Evolutionary conservation across 257 asterid species (phyloP), one percentile per base, ranked within the genome.

Genomic region (Jacaranda copaia): DNA sequence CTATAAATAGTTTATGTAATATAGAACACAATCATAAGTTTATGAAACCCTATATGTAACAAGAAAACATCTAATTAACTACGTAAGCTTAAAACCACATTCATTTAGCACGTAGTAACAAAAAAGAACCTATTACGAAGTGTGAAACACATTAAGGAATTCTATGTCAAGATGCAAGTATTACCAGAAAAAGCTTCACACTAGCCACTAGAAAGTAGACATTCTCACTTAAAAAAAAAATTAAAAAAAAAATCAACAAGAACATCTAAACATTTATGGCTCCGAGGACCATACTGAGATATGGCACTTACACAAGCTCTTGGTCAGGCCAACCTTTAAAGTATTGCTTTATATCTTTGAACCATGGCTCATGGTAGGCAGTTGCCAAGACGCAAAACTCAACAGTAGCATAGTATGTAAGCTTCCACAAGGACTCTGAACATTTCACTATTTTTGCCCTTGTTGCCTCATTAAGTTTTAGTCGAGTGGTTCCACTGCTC

Each of bases 381-480:
- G 73, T 67, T 68, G 70, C 83, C 77, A 91, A 67, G 57, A 91
- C 77, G 66, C 84, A 89, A 69, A 59, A 81, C 82, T 91, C 96
- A 75, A 85, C 79, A 64, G 86, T 70, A 60, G 87, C 88, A 81
- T 89, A 91, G 84, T 89, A 89, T 40, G 88, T 80, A 51, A 89
- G 77, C 80, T 91, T 91, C 97, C 97, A 91, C 93, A 91, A 81
- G 45, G 97, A 91, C 83, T 91, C 97, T 6, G 94, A 86, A 80
- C 88, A 85, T 84, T 91, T 91, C 12, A 48, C 85, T 53, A 89
- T 74, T 79, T 89, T 89, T 69, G 77, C 77, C 80, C 77, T 87
- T 51, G 87, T 80, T 64, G 83, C 77, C 53, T 81, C 71, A 57
- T 88, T 64, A 19, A 82, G 66, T 81, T 77, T 86, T 75, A 67